These are phyloP conservation scores for Aspergillus egyptiacus DNA, from an alignment of 495 filamentous ascomycete species.

Conservation along the genomic window DNA sequence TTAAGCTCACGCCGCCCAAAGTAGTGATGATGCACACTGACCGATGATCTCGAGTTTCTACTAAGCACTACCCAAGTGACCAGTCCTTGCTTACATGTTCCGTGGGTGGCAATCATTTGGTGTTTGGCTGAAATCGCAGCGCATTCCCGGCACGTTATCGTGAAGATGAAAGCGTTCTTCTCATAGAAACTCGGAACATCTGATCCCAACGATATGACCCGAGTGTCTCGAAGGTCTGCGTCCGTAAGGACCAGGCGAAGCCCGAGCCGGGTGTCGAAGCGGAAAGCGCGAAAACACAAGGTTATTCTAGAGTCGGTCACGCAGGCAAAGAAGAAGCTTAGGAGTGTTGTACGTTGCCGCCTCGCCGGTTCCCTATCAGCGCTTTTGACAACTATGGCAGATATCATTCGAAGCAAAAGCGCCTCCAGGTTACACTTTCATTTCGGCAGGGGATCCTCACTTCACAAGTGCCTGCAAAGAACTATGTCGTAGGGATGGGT, in stretches of 20 bases:
- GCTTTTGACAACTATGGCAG: conserved; percentile 29
- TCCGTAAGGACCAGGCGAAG: conserved; percentile 31
- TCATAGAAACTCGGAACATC: conserved; percentile 19
- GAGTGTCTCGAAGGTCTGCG: conserved; percentile 31
- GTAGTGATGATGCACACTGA: conserved; percentile 19
- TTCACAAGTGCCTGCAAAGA: conserved; percentile 77
- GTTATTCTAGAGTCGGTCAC: conserved; percentile 53
- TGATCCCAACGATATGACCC: conserved; percentile 30
- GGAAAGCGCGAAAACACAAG: conserved; percentile 47
- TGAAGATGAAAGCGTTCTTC: conserved; percentile 14
- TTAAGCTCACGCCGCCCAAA: background rate
- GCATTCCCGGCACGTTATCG: background rate
- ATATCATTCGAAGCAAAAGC: conserved; percentile 48
- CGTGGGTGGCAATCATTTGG: background rate
- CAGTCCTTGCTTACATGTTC: background rate
- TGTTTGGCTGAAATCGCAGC: conserved; percentile 1
- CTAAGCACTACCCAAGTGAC: background rate
- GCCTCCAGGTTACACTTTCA: conserved; percentile 75
- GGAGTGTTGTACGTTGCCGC: conserved; percentile 46
- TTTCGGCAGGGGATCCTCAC: conserved; percentile 73
- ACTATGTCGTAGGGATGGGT: conserved; percentile 58
- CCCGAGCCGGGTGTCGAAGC: conserved; percentile 27
- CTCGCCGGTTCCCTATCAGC: conserved; percentile 3
- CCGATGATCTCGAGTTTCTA: conserved; percentile 2
- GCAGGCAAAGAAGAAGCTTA: conserved; percentile 55